A percentile compares a stretch with the other conserved stretches of the same genome.
Evolutionary conservation across 2,329 filamentous ascomycete genomes (phyloP).

Genomic region (Paracoccidioides brasiliensis): DNA sequence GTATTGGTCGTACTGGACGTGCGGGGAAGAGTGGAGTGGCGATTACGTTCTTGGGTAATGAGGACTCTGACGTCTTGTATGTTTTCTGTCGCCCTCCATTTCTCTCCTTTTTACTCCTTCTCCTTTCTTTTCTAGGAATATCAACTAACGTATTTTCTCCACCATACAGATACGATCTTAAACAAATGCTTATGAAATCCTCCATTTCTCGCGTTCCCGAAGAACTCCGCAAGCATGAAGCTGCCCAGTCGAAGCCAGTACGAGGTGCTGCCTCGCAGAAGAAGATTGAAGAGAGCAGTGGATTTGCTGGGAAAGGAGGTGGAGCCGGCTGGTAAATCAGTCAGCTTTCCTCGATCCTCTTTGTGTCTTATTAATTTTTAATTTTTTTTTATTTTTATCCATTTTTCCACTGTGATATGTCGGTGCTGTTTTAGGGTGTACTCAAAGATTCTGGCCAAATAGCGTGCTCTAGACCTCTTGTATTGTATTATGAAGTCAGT

Average conservation of each 20-base stretch:
- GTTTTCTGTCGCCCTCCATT: constrained; percentile 13
- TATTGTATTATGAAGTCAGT: neutral
- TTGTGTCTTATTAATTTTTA: neutral
- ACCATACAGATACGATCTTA: constrained; percentile 55
- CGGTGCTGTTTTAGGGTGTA: neutral
- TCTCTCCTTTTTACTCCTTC: constrained; percentile 3
- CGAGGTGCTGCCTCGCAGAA: constrained; percentile 25
- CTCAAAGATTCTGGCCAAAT: neutral
- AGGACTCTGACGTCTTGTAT: constrained; percentile 78
- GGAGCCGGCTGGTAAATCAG: constrained; percentile 1
- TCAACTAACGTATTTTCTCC: constrained; percentile 11
- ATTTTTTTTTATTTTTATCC: neutral
- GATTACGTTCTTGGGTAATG: constrained; percentile 85
- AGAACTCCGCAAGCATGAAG: constrained; percentile 77
- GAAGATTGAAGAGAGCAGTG: constrained; percentile 34
- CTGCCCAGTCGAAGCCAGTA: constrained; percentile 70
- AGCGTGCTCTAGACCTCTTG: neutral
- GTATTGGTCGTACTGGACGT: constrained; percentile 92
- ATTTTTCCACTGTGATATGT: neutral
- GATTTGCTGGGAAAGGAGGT: constrained; percentile 25
- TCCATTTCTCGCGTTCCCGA: constrained; percentile 80
- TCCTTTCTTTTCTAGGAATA: neutral
- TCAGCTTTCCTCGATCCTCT: neutral
- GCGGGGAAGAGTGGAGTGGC: constrained; percentile 93
- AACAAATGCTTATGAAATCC: constrained; percentile 90